Evolutionary conservation across 352 stramenopile species (phyloP).

Genomic region (Achlya hypogyna): DNA sequence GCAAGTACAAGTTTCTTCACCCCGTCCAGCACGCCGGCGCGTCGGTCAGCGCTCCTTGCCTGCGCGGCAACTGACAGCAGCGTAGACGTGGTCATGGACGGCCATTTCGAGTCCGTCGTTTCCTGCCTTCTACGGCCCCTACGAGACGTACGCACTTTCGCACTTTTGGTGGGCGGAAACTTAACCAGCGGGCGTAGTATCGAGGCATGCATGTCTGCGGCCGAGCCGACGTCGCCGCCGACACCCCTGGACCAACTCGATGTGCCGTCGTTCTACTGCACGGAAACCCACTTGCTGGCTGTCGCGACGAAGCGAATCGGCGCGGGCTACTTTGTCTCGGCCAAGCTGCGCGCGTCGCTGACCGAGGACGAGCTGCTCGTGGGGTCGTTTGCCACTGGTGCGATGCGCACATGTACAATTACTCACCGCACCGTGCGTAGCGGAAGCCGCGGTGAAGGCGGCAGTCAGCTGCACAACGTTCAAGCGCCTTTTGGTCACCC

Average conservation of each 20-base stretch:
- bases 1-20: slow-evolving; percentile 13
- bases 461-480: slow-evolving; percentile 48
- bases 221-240: neutral
- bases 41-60: neutral
- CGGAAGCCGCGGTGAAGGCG: slow-evolving; percentile 37
- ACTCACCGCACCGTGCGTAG: slow-evolving; percentile 1
- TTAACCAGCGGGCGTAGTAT: neutral
- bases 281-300: neutral
- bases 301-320: neutral
- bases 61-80: too few relatives aligned
- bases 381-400: slow-evolving; percentile 45
- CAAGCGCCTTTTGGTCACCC: slow-evolving; percentile 60
- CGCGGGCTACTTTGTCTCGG: neutral
- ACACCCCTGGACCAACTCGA: neutral
- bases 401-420: slow-evolving; percentile 1
- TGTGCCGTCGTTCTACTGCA: neutral
- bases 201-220: slow-evolving; percentile 2
- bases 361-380: slow-evolving; percentile 52
- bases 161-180: neutral
- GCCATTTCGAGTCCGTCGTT: slow-evolving; percentile 3
- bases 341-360: slow-evolving; percentile 36
- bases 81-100: slow-evolving; percentile 17
- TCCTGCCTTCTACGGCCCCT: slow-evolving; percentile 3
- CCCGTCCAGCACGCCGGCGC: neutral
- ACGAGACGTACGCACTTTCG: neutral